Percentiles rank a stretch among this genome's conserved stretches.
phyloP scores from a whole-genome alignment of 148 eudicot genomes.

The Heliamphora exappendiculata region DNA sequence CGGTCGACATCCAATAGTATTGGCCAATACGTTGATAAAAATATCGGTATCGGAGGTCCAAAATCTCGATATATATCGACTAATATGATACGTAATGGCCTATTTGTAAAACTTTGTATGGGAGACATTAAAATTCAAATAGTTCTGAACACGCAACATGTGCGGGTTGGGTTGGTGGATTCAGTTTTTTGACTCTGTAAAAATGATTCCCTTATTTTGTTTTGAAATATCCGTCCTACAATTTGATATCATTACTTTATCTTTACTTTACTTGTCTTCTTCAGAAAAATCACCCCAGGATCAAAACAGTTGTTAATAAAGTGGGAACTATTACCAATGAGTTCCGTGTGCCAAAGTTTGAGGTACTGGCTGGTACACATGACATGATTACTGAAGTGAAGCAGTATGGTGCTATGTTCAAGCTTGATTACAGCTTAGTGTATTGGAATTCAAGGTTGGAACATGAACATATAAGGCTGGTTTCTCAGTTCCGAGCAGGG shows the following conservation, averaged over 20 bases:
- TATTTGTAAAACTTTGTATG: too few relatives aligned
- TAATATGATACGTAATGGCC: too few relatives aligned
- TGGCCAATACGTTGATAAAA: too few relatives aligned
- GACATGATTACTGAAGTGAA: slow-evolving; percentile 92
- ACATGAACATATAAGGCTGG: slow-evolving; percentile 87
- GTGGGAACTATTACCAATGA: slow-evolving; percentile 84
- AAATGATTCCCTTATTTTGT: background rate
- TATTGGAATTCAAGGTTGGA: slow-evolving; percentile 99
- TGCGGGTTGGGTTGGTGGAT: too few relatives aligned
- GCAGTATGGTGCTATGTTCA: slow-evolving; percentile 86
- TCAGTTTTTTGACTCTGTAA: background rate
- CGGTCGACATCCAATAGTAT: too few relatives aligned
- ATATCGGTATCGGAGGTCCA: too few relatives aligned
- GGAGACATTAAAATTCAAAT: background rate
- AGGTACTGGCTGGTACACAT: slow-evolving; percentile 74
- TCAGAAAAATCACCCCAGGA: slow-evolving; percentile 92
- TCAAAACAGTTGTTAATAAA: slow-evolving; percentile 82
- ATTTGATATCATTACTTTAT: slow-evolving; percentile 12
- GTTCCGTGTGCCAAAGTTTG: slow-evolving; percentile 95
- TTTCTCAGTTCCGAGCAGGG: slow-evolving; percentile 66
- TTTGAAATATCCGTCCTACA: background rate
- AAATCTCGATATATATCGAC: too few relatives aligned
- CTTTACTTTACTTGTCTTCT: slow-evolving; percentile 8
- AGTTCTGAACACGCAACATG: background rate
- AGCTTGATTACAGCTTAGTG: slow-evolving; percentile 89